Evolutionary conservation across 495 filamentous ascomycete species (phyloP).

Genomic region (Penicillium cataractarum): DNA sequence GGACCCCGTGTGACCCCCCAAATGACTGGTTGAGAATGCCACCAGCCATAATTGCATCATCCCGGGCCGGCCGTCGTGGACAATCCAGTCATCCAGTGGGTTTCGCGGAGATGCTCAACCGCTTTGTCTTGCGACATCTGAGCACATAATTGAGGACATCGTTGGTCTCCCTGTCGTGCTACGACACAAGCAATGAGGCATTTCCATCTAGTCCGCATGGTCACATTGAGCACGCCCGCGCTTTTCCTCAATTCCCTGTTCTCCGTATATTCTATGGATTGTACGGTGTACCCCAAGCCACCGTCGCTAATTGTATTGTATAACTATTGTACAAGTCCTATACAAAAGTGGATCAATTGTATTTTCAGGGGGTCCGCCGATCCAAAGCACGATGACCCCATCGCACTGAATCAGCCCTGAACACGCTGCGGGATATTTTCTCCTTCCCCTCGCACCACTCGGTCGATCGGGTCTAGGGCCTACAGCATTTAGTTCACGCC

Average conservation of each 20-base stretch:
- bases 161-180: constrained; percentile 7
- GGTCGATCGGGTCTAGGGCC: constrained; percentile 28
- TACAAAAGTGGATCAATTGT: constrained; percentile 8
- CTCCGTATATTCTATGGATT: background rate
- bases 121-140: background rate
- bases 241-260: background rate
- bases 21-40: constrained; percentile 14
- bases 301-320: constrained; percentile 1
- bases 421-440: constrained; percentile 30
- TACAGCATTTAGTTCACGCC: constrained; percentile 8
- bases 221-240: constrained; percentile 11
- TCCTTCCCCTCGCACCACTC: constrained; percentile 11
- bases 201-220: constrained; percentile 12
- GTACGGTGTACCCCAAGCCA: constrained; percentile 12
- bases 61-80: constrained; percentile 6
- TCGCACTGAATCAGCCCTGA: constrained; percentile 9
- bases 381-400: constrained; percentile 29
- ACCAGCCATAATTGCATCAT: constrained; percentile 26
- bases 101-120: background rate
- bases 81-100: too few species aligned
- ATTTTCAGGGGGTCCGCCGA: constrained; percentile 15
- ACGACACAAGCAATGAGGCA: constrained; percentile 14
- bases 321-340: constrained; percentile 1
- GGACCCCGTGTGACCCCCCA: constrained; percentile 17
- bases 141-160: constrained; percentile 1